phyloP scores from a whole-genome alignment of 2,329 filamentous ascomycete genomes.

The Fusarium ambrosium region DNA sequence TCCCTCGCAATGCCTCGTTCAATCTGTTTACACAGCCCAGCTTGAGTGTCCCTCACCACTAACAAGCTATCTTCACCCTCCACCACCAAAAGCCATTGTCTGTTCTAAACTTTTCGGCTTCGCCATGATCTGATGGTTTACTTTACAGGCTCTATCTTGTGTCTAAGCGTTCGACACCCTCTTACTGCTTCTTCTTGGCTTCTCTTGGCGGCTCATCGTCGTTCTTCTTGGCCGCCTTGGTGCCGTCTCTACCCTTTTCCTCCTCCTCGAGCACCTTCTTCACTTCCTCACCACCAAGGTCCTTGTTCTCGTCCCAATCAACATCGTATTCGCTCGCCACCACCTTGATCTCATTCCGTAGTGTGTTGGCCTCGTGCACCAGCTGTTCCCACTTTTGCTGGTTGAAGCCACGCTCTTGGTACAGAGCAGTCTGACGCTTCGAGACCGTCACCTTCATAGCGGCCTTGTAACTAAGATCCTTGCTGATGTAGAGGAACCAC shows the following conservation, averaged over 20 bases:
- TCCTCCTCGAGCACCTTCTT: constrained; percentile 69
- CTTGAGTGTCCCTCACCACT: constrained; percentile 7
- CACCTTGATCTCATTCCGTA: constrained; percentile 83
- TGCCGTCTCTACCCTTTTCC: constrained; percentile 54
- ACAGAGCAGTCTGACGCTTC: constrained; percentile 80
- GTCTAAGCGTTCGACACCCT: neutral
- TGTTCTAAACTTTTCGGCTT: constrained; percentile 16
- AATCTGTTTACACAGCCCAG: constrained; percentile 6
- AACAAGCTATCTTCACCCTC: constrained; percentile 6
- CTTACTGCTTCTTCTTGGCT: constrained; percentile 43
- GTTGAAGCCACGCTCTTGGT: constrained; percentile 82
- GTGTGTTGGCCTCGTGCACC: constrained; percentile 82
- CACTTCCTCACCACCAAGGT: constrained; percentile 78
- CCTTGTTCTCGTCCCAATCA: constrained; percentile 84
- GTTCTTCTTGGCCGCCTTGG: constrained; percentile 55
- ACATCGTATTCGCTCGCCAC: constrained; percentile 91
- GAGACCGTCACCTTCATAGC: constrained; percentile 91
- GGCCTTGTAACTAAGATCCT: constrained; percentile 87
- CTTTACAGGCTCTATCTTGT: neutral
- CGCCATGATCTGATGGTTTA: constrained; percentile 35
- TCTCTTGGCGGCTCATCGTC: constrained; percentile 47
- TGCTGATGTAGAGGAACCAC: constrained; percentile 94
- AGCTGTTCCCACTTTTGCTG: constrained; percentile 81
- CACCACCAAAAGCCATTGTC: constrained; percentile 1
- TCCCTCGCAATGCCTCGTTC: constrained; percentile 3